phyloP scores from a whole-genome alignment of 306 rosid species.

The Cucumis melo region DNA sequence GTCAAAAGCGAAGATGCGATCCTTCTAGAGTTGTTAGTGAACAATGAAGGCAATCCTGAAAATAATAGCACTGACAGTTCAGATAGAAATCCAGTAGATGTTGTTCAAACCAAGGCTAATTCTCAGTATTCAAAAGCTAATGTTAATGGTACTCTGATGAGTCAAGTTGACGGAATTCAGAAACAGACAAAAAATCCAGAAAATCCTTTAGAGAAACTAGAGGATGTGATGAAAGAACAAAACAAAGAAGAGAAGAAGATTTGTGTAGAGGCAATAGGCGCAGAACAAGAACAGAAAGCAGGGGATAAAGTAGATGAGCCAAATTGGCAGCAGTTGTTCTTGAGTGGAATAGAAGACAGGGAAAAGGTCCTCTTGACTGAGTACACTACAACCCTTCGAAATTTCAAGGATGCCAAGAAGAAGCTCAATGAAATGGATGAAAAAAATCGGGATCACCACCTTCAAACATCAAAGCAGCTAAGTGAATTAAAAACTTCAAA shows the following conservation, averaged over 20 bases:
- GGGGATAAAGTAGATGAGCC: conserved; percentile 44
- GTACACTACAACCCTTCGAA: conserved; percentile 73
- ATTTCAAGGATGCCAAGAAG: conserved; percentile 73
- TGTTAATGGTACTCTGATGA: neutral
- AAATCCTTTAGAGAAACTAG: conserved; percentile 8
- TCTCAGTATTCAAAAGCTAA: neutral
- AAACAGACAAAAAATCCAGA: neutral
- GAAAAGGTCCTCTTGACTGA: conserved; percentile 54
- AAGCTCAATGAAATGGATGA: conserved; percentile 46
- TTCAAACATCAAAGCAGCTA: conserved; percentile 36
- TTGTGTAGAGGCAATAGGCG: conserved; percentile 14
- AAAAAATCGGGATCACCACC: conserved; percentile 22
- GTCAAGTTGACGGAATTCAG: neutral
- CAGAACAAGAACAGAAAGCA: conserved; percentile 14
- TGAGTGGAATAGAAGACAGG: conserved; percentile 52
- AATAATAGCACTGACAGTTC: neutral
- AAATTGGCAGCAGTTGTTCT: conserved; percentile 60
- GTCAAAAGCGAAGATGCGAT: neutral
- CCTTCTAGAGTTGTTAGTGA: neutral
- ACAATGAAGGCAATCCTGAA: neutral
- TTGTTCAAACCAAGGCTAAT: neutral
- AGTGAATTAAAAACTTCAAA: conserved; percentile 47
- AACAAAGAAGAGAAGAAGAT: conserved; percentile 13
- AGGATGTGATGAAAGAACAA: conserved; percentile 11
- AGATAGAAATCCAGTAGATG: neutral